Base-by-base conservation (phyloP, 192 early-diverging fungal genomes). In the Entrophospora sp. region DNA sequence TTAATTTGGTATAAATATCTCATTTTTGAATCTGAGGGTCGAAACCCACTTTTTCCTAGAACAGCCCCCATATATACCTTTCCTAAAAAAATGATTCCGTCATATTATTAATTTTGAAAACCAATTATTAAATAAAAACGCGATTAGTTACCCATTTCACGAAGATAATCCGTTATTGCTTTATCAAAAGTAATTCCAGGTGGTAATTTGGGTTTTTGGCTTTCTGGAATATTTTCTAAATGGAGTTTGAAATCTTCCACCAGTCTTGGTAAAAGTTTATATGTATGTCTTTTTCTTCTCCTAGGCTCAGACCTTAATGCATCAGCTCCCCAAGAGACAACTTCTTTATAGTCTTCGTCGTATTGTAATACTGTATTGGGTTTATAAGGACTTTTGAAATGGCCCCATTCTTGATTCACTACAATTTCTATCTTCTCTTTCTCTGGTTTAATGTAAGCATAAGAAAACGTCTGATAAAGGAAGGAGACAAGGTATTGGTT, bases 151-250 rank as follows among this genome's bases (percentile, higher is more conserved):
- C 34, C 46, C 3, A 64, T 20, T 64, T 64, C 32, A 35, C 0
- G n/a, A 35, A 64, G 61, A 49, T 64, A 64, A 36, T 64, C 61
- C 16, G 30, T 48, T 13, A 64, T 64, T 16, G 61, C 61, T 28
- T 49, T 64, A 34, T 49, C 31, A 22, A 16, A 24, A 16, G 27
- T 14, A 49, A 45, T 7, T 14, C 10, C 25, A 18, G 16, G 9
- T 0, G 61, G 61, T 20, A 64, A 22, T 49, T 25, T 49, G n/a
- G 45, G 44, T 64, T 49, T 64, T 64, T 32, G 16, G 1, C 49
- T 18, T 36, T 27, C 20, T 22, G 7, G n/a, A 49, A 49, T 49
- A 27, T 64, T 49, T 12, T 45, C 61, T 25, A 64, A 36, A 49
- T 49, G 32, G 7, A 64, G 49, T 49, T 64, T 64, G 32, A 64